Conservation (phyloP, 306 rosid species). For the Pyrus betulifolia region DNA sequence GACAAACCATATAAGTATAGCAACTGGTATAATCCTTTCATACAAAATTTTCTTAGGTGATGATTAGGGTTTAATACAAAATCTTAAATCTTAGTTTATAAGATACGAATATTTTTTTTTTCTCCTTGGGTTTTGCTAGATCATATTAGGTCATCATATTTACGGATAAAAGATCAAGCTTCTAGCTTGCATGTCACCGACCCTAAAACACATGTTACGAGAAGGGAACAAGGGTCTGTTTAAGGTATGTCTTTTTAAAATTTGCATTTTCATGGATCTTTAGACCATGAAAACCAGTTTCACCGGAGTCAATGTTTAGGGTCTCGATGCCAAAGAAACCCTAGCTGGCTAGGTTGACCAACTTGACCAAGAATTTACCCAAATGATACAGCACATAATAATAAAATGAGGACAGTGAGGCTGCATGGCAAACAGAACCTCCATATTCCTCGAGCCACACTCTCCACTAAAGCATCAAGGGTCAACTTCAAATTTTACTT, state of each 20-base stretch:
- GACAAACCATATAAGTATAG: not conserved
- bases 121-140: not conserved
- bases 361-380: not conserved
- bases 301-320: conserved; percentile 35
- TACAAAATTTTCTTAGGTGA: not conserved
- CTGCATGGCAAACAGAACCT: conserved; percentile 6
- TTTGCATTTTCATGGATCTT: not conserved
- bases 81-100: not conserved
- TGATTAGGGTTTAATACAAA: not conserved
- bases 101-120: not conserved
- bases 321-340: conserved; percentile 44
- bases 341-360: not conserved
- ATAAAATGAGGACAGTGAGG: not conserved
- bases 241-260: not conserved
- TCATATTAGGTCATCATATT: not conserved
- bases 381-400: not conserved
- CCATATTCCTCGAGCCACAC: conserved; percentile 49
- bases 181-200: conserved; percentile 24
- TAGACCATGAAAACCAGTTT: conserved; percentile 16
- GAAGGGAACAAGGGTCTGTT: conserved; percentile 19
- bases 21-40: no score
- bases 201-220: conserved; percentile 31
- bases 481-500: conserved; percentile 6
- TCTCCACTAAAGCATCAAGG: not conserved
- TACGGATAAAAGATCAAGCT: not conserved